Base-by-base conservation (phyloP, 768 basidiomycete species). In the Baorangia bicolor region DNA sequence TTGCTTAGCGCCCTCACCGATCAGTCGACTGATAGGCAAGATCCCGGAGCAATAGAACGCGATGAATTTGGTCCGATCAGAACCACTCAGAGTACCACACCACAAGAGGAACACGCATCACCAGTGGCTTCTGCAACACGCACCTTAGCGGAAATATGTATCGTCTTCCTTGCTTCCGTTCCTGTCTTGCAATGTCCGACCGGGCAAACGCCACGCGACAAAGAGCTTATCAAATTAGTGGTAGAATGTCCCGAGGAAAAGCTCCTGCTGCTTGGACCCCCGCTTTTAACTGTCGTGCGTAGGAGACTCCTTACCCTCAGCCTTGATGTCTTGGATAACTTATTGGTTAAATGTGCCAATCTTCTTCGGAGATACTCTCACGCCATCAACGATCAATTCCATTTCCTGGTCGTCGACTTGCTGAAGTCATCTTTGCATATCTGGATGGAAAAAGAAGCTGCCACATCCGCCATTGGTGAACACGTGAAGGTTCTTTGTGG, bases 351-450 rank as follows among this genome's bases (percentile, higher is more conserved):
- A 53, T 65, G 94, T 21, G 82, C 73, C 3, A 70, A 75, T 2
- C 74, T 90, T 42, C 75, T 89, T 20, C 60, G 53, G 21, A 63
- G 73, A 35, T 89, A 93, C 69, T 71, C 75, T 9, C 84, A 82
- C 64, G 74, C 79, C 3, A 71, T 79, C 49, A 84, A 78, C 56
- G 81, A 83, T 49, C 73, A 68, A 5, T 71, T 86, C 31, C 81
- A 84, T 13, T 65, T 81, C 14, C 64, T 89, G 41, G 74, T 78
- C 6, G 70, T 90, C n/a, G 77, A 80, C 20, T 77, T 92, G 43
- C 71, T 97, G 21, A 78, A 81, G 41, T 81, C 84, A 8, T 89
- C 92, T 0, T 64, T 84, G 52, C 73, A 80, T 53, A 63, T 85
- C 3, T 97, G 87, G 89, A 55, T 74, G 55, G 64, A 55, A 38